Evolutionary conservation across 306 rosid species (phyloP).

Genomic region (Vachellia collinsii): DNA sequence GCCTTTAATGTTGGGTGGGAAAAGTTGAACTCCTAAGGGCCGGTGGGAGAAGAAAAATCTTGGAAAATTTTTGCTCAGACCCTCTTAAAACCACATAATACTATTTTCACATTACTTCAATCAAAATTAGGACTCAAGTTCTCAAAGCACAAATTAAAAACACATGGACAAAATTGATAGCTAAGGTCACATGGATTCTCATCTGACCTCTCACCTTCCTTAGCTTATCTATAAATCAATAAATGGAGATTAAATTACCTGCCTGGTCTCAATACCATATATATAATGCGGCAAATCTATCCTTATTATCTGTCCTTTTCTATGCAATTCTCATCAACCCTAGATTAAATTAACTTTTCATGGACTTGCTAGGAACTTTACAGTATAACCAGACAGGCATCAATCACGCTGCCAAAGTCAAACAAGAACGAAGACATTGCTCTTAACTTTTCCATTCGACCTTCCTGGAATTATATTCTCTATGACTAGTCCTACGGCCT

Average conservation of each 20-base stretch:
- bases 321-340: neutral
- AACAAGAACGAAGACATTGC: slow-evolving; percentile 1
- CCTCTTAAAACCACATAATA: too few relatives aligned
- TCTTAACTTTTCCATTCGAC: neutral
- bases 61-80: too few relatives aligned
- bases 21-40: too few relatives aligned
- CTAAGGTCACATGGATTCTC: neutral
- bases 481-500: neutral
- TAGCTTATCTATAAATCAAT: neutral
- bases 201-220: slow-evolving; percentile 21
- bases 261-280: neutral
- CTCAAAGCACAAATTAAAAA: too few relatives aligned
- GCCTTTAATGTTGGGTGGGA: too few relatives aligned
- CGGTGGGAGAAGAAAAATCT: too few relatives aligned
- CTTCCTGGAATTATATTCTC: neutral
- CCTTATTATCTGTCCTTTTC: slow-evolving; percentile 21
- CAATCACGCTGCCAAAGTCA: slow-evolving; percentile 6
- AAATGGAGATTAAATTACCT: neutral
- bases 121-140: too few relatives aligned
- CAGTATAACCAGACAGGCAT: neutral
- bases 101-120: too few relatives aligned
- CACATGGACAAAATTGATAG: neutral
- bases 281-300: neutral
- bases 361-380: neutral
- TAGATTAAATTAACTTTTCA: slow-evolving; percentile 9